These are phyloP conservation scores for Metschnikowia baotianmanensis DNA, from an alignment of 805 yeast species.

Conservation along the genomic window DNA sequence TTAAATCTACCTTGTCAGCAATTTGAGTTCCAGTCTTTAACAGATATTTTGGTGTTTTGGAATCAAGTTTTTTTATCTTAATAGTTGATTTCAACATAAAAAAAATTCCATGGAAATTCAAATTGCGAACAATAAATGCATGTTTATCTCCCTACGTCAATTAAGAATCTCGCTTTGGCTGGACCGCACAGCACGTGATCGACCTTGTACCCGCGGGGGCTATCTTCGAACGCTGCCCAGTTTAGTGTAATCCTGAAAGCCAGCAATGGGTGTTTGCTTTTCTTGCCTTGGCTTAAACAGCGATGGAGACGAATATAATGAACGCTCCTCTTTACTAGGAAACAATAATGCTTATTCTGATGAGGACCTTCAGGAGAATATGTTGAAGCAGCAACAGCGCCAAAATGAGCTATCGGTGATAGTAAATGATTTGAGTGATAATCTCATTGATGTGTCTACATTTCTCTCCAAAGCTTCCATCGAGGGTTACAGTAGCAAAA, in stretches of 20 bases:
- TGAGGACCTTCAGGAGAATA: constrained; percentile 34
- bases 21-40: no score
- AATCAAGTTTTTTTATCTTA: no score
- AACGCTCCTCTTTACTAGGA: constrained; percentile 36
- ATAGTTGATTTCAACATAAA: no score
- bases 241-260: neutral
- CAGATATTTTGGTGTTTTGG: no score
- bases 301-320: constrained; percentile 38
- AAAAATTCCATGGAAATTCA: no score
- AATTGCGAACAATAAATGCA: no score
- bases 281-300: constrained; percentile 41
- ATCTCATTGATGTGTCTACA: constrained; percentile 37
- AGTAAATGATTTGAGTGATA: constrained; percentile 41
- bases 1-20: no score
- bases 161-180: no score
- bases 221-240: neutral
- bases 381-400: constrained; percentile 41
- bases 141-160: no score
- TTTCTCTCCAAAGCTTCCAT: constrained; percentile 20
- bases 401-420: constrained; percentile 47
- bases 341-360: constrained; percentile 28
- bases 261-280: constrained; percentile 46
- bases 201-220: neutral
- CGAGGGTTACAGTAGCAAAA: constrained; percentile 3
- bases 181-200: neutral